These are phyloP conservation scores for Myriosclerotinia curreyana DNA, from an alignment of 2,329 filamentous ascomycete species.

Conservation along the genomic window DNA sequence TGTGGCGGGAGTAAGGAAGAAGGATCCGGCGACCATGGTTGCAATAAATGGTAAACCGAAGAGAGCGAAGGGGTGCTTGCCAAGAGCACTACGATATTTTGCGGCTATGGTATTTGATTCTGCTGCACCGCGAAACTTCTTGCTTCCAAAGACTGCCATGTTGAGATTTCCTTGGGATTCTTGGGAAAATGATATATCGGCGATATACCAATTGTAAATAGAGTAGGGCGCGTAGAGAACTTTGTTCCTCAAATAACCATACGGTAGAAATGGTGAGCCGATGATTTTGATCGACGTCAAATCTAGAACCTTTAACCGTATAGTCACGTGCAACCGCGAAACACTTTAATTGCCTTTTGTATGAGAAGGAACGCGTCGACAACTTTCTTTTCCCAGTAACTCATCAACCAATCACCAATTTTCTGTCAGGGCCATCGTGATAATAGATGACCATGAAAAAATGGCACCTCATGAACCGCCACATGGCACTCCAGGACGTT, in stretches of 20 bases:
- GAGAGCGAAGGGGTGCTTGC: constrained; percentile 80
- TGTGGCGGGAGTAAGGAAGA: constrained; percentile 90
- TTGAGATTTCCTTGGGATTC: too few species aligned
- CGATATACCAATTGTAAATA: not conserved
- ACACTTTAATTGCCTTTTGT: not conserved
- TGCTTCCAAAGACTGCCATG: constrained; percentile 65
- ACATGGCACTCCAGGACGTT: constrained; percentile 26
- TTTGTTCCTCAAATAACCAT: not conserved
- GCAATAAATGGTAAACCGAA: constrained; percentile 92
- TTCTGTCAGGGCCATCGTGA: too few species aligned
- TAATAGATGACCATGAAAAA: constrained; percentile 29
- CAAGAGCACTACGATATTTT: constrained; percentile 71
- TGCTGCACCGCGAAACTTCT: constrained; percentile 66
- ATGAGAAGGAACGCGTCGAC: constrained; percentile 14
- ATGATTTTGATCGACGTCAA: not conserved
- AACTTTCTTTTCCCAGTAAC: not conserved
- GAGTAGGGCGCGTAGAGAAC: not conserved
- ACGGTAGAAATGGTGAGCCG: not conserved
- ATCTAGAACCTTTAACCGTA: not conserved
- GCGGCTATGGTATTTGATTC: constrained; percentile 68
- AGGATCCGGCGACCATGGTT: constrained; percentile 87
- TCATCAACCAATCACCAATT: constrained; percentile 3
- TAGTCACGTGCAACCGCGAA: not conserved
- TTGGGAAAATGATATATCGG: too few species aligned
- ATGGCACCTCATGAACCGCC: constrained; percentile 28